Conservation (phyloP, 345 rosid species). For the Odontarrhena argentea region DNA sequence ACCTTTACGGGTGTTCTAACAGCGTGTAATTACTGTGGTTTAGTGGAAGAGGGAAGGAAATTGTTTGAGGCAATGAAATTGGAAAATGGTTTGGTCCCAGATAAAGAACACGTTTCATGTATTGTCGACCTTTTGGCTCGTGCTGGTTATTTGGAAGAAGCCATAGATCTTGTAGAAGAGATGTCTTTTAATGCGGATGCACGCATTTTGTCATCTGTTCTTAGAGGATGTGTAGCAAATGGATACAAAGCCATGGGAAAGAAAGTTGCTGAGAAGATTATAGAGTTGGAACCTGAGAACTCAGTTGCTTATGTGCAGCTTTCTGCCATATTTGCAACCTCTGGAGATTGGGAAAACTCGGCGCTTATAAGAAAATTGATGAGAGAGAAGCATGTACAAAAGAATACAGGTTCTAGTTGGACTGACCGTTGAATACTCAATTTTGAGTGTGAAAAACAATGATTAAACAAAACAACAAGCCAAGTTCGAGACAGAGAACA, state of each 20-base stretch:
- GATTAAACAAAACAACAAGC: conserved; percentile 4
- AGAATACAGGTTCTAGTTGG: conserved; percentile 40
- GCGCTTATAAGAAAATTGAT: conserved; percentile 49
- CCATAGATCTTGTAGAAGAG: conserved; percentile 53
- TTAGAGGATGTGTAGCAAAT: conserved; percentile 76
- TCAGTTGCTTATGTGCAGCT: conserved; percentile 74
- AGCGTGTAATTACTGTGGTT: conserved; percentile 85
- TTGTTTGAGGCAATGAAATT: conserved; percentile 64
- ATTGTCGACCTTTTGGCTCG: conserved; percentile 81
- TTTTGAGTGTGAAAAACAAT: conserved; percentile 7
- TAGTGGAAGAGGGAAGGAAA: conserved; percentile 69
- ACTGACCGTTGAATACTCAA: conserved; percentile 24
- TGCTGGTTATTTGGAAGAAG: conserved; percentile 72
- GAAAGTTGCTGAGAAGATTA: conserved; percentile 65
- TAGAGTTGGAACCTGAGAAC: conserved; percentile 79
- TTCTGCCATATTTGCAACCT: conserved; percentile 62
- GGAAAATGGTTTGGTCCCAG: conserved; percentile 59
- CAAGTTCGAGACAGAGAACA: conserved; percentile 5
- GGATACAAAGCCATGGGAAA: conserved; percentile 67
- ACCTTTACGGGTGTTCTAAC: conserved; percentile 70
- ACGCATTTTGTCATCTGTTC: conserved; percentile 70
- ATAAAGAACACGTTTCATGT: conserved; percentile 77
- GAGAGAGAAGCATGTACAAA: conserved; percentile 29
- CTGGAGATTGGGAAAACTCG: conserved; percentile 84
- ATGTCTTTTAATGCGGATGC: conserved; percentile 71